Conservation (phyloP, 2,329 filamentous ascomycete genomes). For the Teratosphaeria pseudoeucalypti region DNA sequence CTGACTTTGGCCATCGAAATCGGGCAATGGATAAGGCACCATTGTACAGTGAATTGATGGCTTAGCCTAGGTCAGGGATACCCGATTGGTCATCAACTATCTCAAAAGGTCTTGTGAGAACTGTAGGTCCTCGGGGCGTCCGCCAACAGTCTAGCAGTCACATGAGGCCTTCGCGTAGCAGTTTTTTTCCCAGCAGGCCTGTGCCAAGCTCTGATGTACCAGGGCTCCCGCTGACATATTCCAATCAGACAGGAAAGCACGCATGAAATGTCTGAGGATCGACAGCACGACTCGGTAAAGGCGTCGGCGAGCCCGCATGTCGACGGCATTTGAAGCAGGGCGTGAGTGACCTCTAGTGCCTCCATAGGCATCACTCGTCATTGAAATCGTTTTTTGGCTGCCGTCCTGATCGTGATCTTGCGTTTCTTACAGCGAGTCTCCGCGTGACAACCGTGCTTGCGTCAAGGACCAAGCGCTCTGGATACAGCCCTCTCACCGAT, state of each 20-base stretch:
- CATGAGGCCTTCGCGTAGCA: neutral
- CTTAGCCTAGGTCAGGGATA: neutral
- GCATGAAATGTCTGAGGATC: neutral
- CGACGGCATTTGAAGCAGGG: neutral
- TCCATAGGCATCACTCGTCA: neutral
- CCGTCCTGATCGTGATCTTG: neutral
- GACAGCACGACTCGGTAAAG: neutral
- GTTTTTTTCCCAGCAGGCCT: no score
- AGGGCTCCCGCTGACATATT: neutral
- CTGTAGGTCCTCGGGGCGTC: neutral
- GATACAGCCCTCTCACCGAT: neutral
- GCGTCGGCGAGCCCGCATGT: neutral
- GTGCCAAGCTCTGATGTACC: no score
- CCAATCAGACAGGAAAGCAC: neutral
- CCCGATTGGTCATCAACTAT: neutral
- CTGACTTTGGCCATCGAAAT: no score
- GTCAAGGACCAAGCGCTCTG: neutral
- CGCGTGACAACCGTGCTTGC: neutral
- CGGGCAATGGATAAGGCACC: no score
- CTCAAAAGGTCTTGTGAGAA: neutral
- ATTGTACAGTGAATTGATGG: neutral
- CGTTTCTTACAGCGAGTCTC: neutral
- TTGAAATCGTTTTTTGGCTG: neutral
- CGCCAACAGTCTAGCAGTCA: neutral
- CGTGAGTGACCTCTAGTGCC: neutral